These are phyloP conservation scores for Moesziomyces sp. DNA, from an alignment of 1,284 basidiomycete genomes.

Conservation along the genomic window DNA sequence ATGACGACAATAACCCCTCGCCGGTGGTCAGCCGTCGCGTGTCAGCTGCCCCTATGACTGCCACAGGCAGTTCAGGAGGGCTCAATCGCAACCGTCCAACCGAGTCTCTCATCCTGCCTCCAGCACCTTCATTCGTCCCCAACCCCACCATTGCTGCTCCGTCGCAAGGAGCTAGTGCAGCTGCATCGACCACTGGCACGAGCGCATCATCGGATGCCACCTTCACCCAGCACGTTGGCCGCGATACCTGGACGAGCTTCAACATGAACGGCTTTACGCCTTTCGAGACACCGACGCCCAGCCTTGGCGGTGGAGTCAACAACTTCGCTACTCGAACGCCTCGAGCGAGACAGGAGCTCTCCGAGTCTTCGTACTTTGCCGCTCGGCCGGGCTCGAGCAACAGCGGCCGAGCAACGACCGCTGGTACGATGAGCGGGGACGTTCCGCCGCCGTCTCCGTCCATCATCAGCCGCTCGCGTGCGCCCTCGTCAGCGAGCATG, in stretches of 20 bases:
- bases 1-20: slow-evolving; percentile 31
- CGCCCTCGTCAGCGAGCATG: slow-evolving; percentile 55
- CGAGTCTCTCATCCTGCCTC: slow-evolving; percentile 46
- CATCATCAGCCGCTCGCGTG: slow-evolving; percentile 60
- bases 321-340: slow-evolving; percentile 35
- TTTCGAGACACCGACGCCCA: slow-evolving; percentile 52
- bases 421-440: slow-evolving; percentile 31
- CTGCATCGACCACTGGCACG: slow-evolving; percentile 5
- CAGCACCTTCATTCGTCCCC: slow-evolving; percentile 49
- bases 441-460: slow-evolving; percentile 63
- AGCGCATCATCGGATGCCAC: background rate
- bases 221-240: slow-evolving; percentile 26
- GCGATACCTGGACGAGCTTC: slow-evolving; percentile 57
- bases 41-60: slow-evolving; percentile 25
- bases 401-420: slow-evolving; percentile 17
- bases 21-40: slow-evolving; percentile 23
- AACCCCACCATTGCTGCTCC: slow-evolving; percentile 1
- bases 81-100: slow-evolving; percentile 42
- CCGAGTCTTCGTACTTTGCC: slow-evolving; percentile 58
- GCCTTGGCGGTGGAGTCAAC: slow-evolving; percentile 11
- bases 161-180: slow-evolving; percentile 1
- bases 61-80: slow-evolving; percentile 35
- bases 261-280: slow-evolving; percentile 42
- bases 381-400: slow-evolving; percentile 39
- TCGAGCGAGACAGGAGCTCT: slow-evolving; percentile 43